Conservation (phyloP, 768 basidiomycete species). For the Hygrocybe punicea region DNA sequence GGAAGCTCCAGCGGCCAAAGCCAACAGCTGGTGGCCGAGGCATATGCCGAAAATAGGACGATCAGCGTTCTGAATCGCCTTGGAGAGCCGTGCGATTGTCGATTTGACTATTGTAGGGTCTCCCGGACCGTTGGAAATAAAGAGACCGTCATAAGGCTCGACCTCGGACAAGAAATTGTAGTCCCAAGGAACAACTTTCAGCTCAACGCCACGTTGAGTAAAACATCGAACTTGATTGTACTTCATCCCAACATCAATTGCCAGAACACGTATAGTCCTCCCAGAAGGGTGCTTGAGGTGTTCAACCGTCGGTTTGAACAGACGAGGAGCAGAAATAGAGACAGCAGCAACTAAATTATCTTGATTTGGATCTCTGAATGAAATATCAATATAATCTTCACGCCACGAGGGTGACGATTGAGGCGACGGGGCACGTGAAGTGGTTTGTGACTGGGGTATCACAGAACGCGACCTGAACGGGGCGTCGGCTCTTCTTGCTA, state of each 20-base stretch:
- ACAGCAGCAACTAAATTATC: slow-evolving; percentile 90
- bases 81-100: slow-evolving; percentile 66
- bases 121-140: slow-evolving; percentile 97
- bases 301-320: slow-evolving; percentile 59
- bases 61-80: slow-evolving; percentile 67
- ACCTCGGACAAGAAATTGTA: slow-evolving; percentile 80
- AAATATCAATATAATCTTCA: slow-evolving; percentile 76
- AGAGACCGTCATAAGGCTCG: slow-evolving; percentile 89
- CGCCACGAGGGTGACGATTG: slow-evolving; percentile 62
- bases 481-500: slow-evolving; percentile 57
- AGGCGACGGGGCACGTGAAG: slow-evolving; percentile 53
- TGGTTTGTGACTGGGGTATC: slow-evolving; percentile 37
- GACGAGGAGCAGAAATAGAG: slow-evolving; percentile 62
- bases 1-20: slow-evolving; percentile 87
- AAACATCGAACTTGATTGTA: slow-evolving; percentile 99
- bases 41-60: slow-evolving; percentile 97
- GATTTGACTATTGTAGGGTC: slow-evolving; percentile 81
- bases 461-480: slow-evolving; percentile 25
- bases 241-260: slow-evolving; percentile 99
- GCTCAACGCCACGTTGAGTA: slow-evolving; percentile 82
- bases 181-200: slow-evolving; percentile 98
- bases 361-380: slow-evolving; percentile 85
- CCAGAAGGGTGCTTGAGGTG: slow-evolving; percentile 72
- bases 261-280: slow-evolving; percentile 77
- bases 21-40: slow-evolving; percentile 95